phyloP scores from a whole-genome alignment of 2,329 filamentous ascomycete species.

The Ophiognomonia clavigignenti-juglandacearum region DNA sequence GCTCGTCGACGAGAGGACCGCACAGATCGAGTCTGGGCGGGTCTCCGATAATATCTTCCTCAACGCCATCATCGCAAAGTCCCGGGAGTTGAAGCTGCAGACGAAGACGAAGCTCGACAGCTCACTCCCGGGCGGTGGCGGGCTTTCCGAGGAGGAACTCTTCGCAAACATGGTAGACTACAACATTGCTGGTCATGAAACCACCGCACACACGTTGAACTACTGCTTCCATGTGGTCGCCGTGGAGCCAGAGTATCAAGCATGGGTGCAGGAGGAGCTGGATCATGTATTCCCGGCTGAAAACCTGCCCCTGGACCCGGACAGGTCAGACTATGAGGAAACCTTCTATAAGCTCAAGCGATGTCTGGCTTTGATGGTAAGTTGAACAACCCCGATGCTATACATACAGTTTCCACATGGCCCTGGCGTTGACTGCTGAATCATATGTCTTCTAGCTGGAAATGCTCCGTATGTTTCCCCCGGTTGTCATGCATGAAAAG shows the following conservation, averaged over 20 bases:
- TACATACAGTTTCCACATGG: too few species aligned
- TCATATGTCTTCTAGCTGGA: conserved; percentile 1
- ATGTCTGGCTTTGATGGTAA: conserved; percentile 5
- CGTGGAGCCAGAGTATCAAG: neutral
- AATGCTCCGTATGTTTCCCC: conserved; percentile 4
- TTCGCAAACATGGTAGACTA: conserved; percentile 6
- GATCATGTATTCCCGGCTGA: neutral
- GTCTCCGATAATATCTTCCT: conserved; percentile 2
- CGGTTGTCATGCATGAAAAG: neutral
- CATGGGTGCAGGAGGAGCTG: conserved; percentile 4
- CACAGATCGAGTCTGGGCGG: neutral
- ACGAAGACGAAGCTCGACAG: neutral
- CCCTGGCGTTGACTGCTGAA: too few species aligned
- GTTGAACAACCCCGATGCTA: too few species aligned
- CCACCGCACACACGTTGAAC: conserved; percentile 4
- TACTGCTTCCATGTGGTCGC: conserved; percentile 5
- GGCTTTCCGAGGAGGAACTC: conserved; percentile 4
- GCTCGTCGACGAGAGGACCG: neutral
- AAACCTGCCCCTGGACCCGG: neutral
- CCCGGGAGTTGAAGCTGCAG: neutral
- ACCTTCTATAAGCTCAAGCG: conserved; percentile 4
- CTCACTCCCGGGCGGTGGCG: neutral
- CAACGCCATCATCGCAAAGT: conserved; percentile 6
- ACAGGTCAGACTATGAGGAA: neutral
- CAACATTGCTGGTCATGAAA: conserved; percentile 6